Conservation (phyloP, 257 asterid genomes). For the Capsicum chinense region DNA sequence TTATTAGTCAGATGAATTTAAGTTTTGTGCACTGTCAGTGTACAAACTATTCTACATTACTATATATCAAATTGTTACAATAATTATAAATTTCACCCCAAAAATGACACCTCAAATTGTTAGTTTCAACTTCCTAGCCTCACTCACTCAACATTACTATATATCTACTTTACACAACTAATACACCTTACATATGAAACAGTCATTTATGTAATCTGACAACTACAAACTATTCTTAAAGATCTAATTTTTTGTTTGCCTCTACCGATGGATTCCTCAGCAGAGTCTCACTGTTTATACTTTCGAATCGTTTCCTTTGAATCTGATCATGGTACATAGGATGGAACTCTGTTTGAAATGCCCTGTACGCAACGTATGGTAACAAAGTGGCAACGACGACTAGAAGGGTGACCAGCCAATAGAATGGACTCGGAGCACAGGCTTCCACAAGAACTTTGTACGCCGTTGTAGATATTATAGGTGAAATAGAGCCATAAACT, state of each 20-base stretch:
- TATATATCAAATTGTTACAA: too few relatives aligned
- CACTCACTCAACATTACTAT: not conserved
- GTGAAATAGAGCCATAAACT: constrained; percentile 64
- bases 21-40: too few relatives aligned
- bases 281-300: constrained; percentile 40
- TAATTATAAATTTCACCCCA: not conserved
- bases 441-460: constrained; percentile 71
- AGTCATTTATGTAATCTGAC: constrained; percentile 16
- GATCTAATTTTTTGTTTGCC: not conserved
- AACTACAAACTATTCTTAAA: not conserved
- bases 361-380: constrained; percentile 68
- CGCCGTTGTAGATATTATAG: constrained; percentile 69
- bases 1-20: too few relatives aligned
- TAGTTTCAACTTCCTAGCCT: constrained; percentile 12
- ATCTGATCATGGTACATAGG: constrained; percentile 84
- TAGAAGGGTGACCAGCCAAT: constrained; percentile 66
- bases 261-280: constrained; percentile 31
- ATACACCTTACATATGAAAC: constrained; percentile 35
- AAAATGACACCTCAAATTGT: not conserved
- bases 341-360: constrained; percentile 63
- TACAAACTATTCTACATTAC: too few relatives aligned
- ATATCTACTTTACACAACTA: constrained; percentile 4
- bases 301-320: constrained; percentile 46
- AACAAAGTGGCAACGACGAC: constrained; percentile 64
- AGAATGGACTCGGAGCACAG: constrained; percentile 82